Conservation (phyloP, 2,329 filamentous ascomycete genomes). For the Exophiala phaeomuriformis region DNA sequence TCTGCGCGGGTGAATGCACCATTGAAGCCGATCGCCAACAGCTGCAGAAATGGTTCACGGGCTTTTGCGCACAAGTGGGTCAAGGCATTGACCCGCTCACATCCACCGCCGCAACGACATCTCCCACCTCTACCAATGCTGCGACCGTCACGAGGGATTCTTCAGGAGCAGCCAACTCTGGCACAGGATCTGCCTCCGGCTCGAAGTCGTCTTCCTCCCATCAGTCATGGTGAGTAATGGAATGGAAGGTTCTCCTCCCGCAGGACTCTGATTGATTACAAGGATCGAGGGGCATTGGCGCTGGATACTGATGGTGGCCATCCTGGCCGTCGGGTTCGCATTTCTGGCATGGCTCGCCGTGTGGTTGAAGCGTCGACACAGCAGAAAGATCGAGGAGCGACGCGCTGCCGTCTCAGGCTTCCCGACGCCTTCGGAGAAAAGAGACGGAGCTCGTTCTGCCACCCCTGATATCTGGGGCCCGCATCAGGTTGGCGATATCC, state of each 20-base stretch:
- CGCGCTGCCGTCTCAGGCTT: conserved; percentile 27
- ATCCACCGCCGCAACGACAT: conserved; percentile 29
- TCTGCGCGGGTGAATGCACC: conserved; percentile 57
- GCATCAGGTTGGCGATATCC: conserved; percentile 27
- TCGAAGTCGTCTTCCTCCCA: conserved; percentile 3
- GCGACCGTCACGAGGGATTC: conserved; percentile 23
- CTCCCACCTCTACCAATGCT: conserved; percentile 22
- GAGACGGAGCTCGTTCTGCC: conserved; percentile 26
- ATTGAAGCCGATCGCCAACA: conserved; percentile 46
- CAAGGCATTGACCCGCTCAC: conserved; percentile 32
- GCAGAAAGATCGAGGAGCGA: conserved; percentile 57
- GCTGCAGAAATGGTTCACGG: conserved; percentile 64
- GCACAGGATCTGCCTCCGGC: conserved; percentile 7
- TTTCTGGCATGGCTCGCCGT: conserved; percentile 60
- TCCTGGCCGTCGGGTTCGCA: conserved; percentile 62
- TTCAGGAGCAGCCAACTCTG: conserved; percentile 26
- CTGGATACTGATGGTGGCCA: conserved; percentile 75
- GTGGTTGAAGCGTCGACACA: conserved; percentile 65
- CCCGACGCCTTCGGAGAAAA: conserved; percentile 29
- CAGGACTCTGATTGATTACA: conserved; percentile 25
- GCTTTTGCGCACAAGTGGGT: conserved; percentile 52
- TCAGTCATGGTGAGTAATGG: conserved; percentile 20
- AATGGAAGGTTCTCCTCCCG: neutral
- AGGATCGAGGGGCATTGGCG: conserved; percentile 65
- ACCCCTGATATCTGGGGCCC: conserved; percentile 33